These are phyloP conservation scores for Darksidea phi DNA, from an alignment of 495 filamentous ascomycete genomes.

Conservation along the genomic window DNA sequence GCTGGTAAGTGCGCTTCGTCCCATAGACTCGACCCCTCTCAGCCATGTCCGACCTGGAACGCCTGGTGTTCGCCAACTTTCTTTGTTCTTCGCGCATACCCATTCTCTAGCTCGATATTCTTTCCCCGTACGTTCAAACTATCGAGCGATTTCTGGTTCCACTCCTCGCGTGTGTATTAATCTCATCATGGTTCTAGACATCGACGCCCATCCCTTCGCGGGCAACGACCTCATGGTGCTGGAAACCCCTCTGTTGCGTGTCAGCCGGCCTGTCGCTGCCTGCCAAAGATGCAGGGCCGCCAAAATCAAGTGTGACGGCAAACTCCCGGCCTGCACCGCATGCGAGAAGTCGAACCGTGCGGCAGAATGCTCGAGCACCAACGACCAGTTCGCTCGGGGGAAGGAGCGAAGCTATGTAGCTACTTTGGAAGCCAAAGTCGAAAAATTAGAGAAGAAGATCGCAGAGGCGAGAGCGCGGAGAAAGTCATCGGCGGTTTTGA, in stretches of 20 bases:
- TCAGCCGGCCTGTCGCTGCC: slow-evolving; percentile 87
- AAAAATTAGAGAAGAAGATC: slow-evolving; percentile 75
- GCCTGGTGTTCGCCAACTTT: slow-evolving; percentile 17
- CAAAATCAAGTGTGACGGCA: slow-evolving; percentile 96
- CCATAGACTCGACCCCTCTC: neutral
- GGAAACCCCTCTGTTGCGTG: slow-evolving; percentile 79
- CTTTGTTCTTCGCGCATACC: neutral
- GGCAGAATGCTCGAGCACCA: slow-evolving; percentile 84
- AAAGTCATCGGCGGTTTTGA: slow-evolving; percentile 48
- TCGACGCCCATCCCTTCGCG: neutral
- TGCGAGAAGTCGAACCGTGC: slow-evolving; percentile 82
- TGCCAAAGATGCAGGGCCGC: slow-evolving; percentile 88
- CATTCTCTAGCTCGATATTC: neutral
- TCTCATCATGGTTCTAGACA: slow-evolving; percentile 25
- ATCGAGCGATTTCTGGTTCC: too few species aligned
- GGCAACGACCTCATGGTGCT: slow-evolving; percentile 41
- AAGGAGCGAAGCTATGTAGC: slow-evolving; percentile 96
- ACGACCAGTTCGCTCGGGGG: slow-evolving; percentile 88
- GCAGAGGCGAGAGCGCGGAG: slow-evolving; percentile 59
- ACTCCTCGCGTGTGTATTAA: slow-evolving; percentile 24
- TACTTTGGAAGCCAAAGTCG: slow-evolving; percentile 81
- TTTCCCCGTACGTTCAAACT: too few species aligned
- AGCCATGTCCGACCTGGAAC: neutral
- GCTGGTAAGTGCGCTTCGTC: slow-evolving; percentile 18
- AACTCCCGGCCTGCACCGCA: slow-evolving; percentile 87